Evolutionary conservation across 345 rosid genomes (phyloP).

Genomic region (Salix koriyanagi): DNA sequence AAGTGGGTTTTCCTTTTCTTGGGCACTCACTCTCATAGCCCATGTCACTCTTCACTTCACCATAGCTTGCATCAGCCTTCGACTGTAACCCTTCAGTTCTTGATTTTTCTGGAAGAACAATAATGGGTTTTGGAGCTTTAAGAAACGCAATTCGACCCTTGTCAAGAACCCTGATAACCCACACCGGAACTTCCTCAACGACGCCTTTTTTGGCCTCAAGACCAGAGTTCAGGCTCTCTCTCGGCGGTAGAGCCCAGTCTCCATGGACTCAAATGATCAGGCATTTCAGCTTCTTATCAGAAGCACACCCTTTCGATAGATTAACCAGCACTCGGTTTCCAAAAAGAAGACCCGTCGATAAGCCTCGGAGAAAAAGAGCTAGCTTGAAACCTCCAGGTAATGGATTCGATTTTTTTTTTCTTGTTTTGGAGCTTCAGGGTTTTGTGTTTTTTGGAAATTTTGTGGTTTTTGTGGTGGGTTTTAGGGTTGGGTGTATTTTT

Average conservation of each 20-base stretch:
- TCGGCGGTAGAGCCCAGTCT: constrained; percentile 8
- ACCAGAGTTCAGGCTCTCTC: neutral
- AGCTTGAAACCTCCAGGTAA: constrained; percentile 70
- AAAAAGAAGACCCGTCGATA: constrained; percentile 67
- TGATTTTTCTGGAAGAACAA: neutral
- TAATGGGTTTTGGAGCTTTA: constrained; percentile 52
- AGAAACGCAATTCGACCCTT: constrained; percentile 46
- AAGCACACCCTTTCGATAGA: constrained; percentile 9
- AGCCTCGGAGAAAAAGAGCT: constrained; percentile 71
- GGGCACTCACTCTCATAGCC: too few species aligned
- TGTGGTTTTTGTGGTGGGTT: too few species aligned
- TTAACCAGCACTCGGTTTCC: constrained; percentile 65
- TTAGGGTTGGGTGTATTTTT: too few species aligned
- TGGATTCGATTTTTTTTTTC: neutral
- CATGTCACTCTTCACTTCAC: too few species aligned
- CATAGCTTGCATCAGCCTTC: too few species aligned
- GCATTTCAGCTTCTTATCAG: constrained; percentile 14
- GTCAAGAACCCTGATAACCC: constrained; percentile 39
- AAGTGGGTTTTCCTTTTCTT: too few species aligned
- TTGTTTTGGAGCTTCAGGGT: neutral
- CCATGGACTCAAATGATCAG: constrained; percentile 39
- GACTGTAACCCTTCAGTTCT: neutral
- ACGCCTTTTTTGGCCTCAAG: constrained; percentile 16
- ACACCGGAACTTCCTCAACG: constrained; percentile 17
- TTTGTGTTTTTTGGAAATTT: neutral